Evolutionary conservation across 257 asterid species (phyloP), one percentile per base, ranked within the genome.

Genomic region (Schizonepeta tenuifolia): DNA sequence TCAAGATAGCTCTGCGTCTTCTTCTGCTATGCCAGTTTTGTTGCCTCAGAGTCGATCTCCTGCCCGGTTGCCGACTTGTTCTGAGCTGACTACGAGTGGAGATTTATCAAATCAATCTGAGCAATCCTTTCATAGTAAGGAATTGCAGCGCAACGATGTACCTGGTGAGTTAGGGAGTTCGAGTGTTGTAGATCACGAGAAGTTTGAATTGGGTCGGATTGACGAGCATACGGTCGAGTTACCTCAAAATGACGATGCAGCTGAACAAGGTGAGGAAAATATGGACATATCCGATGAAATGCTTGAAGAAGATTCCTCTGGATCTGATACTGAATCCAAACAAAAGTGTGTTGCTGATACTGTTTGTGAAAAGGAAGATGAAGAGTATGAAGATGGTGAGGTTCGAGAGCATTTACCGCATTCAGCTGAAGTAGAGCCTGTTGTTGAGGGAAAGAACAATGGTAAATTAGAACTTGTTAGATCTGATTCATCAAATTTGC

Each of bases 341-440:
- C 88, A 86, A 69, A 79, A 79, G 71, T 77, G 65, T 80, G 81
- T 77, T 50, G 50, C 67, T 70, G 80, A 53, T 38, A 54, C 73
- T 61, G 63, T 20, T 4, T 38, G 74, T 69, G 70, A 15, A 70
- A 85, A 78, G 76, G 96, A 85, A 79, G 95, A 89, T 75, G 96
- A 85, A 56, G 97, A 92, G 10, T 85, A 69, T 75, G 97, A 94
- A 85, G 98, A 94, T 67, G 97, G 97, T 72, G 97, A 94, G 79
- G 82, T 89, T 65, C 86, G 96, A 79, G 97, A 88, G 74, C 81
- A 86, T 33, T 17, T 67, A 9, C 75, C 64, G 56, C 78, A 40
- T 43, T 73, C 87, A 72, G 71, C 73, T 13, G 70, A 36, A 38
- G 87, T 79, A 75, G 84, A 80, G 28, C 77, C 72, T 21, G 31